Base-by-base conservation (phyloP, 768 basidiomycete genomes). In the Lepiota brunneoincarnata region DNA sequence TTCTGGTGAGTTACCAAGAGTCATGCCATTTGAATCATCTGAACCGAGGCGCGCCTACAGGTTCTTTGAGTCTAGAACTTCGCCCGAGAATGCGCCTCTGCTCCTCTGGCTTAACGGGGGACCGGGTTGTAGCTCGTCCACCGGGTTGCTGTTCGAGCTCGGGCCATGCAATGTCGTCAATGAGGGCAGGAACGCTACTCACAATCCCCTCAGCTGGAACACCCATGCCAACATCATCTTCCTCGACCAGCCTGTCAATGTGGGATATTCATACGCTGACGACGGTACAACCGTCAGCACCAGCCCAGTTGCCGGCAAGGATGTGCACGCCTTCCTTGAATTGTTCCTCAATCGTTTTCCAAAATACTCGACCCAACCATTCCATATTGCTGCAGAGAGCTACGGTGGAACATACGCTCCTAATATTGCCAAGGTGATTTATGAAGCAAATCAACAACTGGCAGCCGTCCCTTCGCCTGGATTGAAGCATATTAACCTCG, bases 61-160 rank as follows among this genome's bases (percentile, higher is more conserved):
- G 89, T 93, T 92, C 79, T 93, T 98, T 61, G 95, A 97, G 71
- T 83, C 89, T 1, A 79, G 94, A 34, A 74, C 71, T 50, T 76
- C 81, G 15, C 94, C 96, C 0, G 70, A 79, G 47, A 75, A 82
- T 49, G 93, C 89, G 5, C 95, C 94, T 3, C 78, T 98, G 2
- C 77, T 95, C 7, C 75, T 97, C 43, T 97, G 95, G 95, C 75
- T 92, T n/a, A 92, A 91, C 59, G 91, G 91, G 31, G 87, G 87
- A 11, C 85, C 84, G 18, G 81, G 84, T 7, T 85, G 83, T 70
- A 84, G 82, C 51, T 87, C 84, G 6, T 83, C 86, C 9, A 89
- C 91, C 1, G 95, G 95, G 9, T 80, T 97, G 20, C 75, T 98
- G 14, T 92, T 96, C 61, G 94, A 98, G 65, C 84, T 96, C 18